A percentile compares a stretch with the other conserved stretches of the same genome.
Conservation (phyloP, 2,329 filamentous ascomycete genomes). For the Cadophora gregata region DNA sequence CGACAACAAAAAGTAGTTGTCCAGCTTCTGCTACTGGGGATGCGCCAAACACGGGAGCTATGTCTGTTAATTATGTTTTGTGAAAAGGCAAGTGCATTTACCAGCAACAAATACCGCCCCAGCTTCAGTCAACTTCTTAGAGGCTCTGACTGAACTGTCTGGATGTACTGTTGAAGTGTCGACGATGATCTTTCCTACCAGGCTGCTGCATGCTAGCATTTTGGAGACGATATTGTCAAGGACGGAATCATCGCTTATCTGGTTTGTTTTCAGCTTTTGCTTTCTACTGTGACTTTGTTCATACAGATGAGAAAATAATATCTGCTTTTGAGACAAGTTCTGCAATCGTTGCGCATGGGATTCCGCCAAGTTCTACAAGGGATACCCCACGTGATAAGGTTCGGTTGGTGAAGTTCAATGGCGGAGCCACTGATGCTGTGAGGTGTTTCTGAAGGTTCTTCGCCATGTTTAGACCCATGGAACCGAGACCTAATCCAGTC, state of each 20-base stretch:
- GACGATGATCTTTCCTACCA: constrained; percentile 42
- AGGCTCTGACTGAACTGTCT: constrained; percentile 44
- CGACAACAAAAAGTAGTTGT: constrained; percentile 52
- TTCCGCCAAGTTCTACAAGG: constrained; percentile 46
- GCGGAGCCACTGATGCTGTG: constrained; percentile 15
- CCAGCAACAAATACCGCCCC: constrained; percentile 47
- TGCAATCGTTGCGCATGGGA: constrained; percentile 46
- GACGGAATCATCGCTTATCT: constrained; percentile 49
- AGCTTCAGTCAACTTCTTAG: constrained; percentile 43
- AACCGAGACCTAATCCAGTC: constrained; percentile 32
- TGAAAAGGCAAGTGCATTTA: constrained; percentile 32
- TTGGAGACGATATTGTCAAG: constrained; percentile 43
- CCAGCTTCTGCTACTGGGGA: constrained; percentile 51
- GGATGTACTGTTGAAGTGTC: constrained; percentile 45
- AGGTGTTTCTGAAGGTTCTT: constrained; percentile 39
- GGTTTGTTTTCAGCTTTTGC: not conserved
- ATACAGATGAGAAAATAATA: constrained; percentile 39
- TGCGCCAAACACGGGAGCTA: constrained; percentile 53
- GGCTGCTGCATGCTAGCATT: constrained; percentile 33
- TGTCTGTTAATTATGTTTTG: constrained; percentile 36
- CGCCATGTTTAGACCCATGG: constrained; percentile 40
- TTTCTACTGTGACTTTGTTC: not conserved
- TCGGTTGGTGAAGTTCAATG: constrained; percentile 49
- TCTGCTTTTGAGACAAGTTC: constrained; percentile 22
- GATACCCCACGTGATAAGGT: constrained; percentile 49